A percentile compares a stretch with the other conserved stretches of the same genome.
These are phyloP conservation scores for Potentilla sterilis DNA, from an alignment of 306 rosid species.

Conservation along the genomic window DNA sequence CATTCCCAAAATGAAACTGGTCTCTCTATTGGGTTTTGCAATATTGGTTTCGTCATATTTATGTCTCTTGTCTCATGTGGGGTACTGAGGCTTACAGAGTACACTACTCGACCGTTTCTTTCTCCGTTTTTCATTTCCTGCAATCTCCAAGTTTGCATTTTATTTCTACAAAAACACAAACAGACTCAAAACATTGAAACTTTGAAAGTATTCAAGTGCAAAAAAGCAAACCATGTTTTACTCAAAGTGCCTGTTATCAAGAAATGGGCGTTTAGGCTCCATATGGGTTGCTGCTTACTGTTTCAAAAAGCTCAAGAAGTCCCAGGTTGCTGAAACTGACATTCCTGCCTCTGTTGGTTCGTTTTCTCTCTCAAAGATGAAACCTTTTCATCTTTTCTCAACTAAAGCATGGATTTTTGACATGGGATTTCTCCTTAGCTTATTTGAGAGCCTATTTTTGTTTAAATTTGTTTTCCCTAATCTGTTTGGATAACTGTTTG, in stretches of 20 bases:
- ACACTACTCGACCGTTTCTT: constrained; percentile 15
- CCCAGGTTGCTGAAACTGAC: constrained; percentile 57
- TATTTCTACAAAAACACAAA: neutral
- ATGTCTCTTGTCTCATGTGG: neutral
- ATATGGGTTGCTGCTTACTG: constrained; percentile 76
- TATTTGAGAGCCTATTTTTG: neutral
- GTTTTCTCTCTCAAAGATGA: constrained; percentile 26
- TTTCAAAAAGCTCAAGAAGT: constrained; percentile 64
- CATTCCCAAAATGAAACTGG: neutral
- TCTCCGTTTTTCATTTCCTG: neutral
- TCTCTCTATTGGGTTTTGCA: no score
- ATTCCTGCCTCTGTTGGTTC: constrained; percentile 68
- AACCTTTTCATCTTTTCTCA: neutral
- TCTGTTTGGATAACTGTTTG: neutral
- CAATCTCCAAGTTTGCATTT: neutral
- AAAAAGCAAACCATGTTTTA: constrained; percentile 31
- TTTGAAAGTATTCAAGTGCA: neutral
- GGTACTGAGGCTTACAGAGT: neutral
- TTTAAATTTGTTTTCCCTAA: neutral
- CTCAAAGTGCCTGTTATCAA: constrained; percentile 43
- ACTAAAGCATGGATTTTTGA: neutral
- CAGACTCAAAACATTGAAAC: neutral
- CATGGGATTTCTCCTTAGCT: neutral
- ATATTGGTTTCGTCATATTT: neutral
- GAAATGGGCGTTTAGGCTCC: constrained; percentile 44